Conservation (phyloP, 139 green algal genomes). For the Auxenochlorella pyrenoidosa region DNA sequence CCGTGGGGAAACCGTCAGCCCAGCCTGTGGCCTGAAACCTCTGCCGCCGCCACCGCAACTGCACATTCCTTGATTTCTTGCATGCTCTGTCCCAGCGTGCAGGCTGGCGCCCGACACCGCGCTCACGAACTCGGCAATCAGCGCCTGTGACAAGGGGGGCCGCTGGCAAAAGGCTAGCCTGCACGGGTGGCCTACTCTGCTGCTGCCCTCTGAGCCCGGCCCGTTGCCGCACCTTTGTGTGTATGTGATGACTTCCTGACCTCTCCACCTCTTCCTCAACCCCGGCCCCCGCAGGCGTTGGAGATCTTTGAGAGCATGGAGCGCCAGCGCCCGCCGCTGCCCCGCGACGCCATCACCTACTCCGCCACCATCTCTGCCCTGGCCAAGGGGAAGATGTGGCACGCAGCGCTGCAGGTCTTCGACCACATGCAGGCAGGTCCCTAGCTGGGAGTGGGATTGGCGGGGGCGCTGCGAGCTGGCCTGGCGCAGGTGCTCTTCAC, state of each 20-base stretch:
- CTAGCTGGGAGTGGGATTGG: neutral
- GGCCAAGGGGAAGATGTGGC: slow-evolving; percentile 88
- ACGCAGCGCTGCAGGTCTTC: slow-evolving; percentile 64
- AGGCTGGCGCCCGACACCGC: slow-evolving; percentile 82
- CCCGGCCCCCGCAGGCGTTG: slow-evolving; percentile 17
- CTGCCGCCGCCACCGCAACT: no score
- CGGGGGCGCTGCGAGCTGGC: neutral
- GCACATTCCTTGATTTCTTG: no score
- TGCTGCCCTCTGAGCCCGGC: neutral
- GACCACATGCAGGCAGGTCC: slow-evolving; percentile 58
- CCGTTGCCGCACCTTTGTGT: no score
- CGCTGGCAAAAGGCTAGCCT: slow-evolving; percentile 78
- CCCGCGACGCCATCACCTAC: slow-evolving; percentile 90
- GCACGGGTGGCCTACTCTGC: no score
- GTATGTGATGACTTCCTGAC: no score
- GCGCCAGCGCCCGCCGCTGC: slow-evolving; percentile 63
- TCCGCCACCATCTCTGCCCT: slow-evolving; percentile 84
- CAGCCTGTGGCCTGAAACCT: no score
- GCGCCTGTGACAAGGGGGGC: slow-evolving; percentile 87
- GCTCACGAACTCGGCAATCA: slow-evolving; percentile 91
- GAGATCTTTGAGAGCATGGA: slow-evolving; percentile 84
- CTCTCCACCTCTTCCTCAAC: neutral
- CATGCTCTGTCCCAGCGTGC: neutral
- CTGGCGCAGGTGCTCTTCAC: no score
- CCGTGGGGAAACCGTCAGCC: no score